Conservation (phyloP, 2,329 filamentous ascomycete species). For the Pseudogymnoascus sp. region DNA sequence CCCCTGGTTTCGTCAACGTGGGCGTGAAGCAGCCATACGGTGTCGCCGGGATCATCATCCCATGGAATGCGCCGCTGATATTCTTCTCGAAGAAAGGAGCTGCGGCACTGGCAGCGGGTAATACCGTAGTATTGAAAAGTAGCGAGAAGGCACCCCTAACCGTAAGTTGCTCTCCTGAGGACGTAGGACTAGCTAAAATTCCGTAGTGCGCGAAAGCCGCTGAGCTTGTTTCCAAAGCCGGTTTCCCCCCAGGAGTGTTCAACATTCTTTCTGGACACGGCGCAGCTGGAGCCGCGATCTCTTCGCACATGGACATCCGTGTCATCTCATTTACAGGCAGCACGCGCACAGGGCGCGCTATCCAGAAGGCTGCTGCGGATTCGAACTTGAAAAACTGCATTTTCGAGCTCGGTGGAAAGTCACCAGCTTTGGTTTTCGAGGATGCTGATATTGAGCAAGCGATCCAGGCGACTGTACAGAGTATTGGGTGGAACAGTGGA, state of each 20-base stretch:
- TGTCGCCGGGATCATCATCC: constrained; percentile 40
- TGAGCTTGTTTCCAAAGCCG: neutral
- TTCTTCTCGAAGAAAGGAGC: constrained; percentile 46
- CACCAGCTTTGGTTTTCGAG: constrained; percentile 44
- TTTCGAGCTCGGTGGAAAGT: constrained; percentile 46
- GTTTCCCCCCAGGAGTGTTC: constrained; percentile 43
- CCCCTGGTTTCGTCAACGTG: neutral
- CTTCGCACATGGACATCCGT: constrained; percentile 39
- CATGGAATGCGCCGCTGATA: constrained; percentile 50
- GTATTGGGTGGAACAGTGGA: constrained; percentile 20
- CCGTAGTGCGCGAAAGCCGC: neutral
- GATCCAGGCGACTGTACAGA: constrained; percentile 15
- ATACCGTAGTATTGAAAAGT: constrained; percentile 36
- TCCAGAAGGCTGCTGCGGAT: constrained; percentile 40
- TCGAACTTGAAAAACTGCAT: constrained; percentile 44
- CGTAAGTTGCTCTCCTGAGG: constrained; percentile 41
- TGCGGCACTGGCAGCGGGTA: constrained; percentile 48
- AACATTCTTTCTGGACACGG: constrained; percentile 46
- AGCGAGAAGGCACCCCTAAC: constrained; percentile 44
- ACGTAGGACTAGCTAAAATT: constrained; percentile 40
- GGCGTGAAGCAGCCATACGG: constrained; percentile 30
- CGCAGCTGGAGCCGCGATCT: constrained; percentile 43
- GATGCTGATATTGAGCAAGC: constrained; percentile 36
- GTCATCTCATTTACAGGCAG: constrained; percentile 53
- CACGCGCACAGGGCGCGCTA: constrained; percentile 38